Percentiles rank a stretch among this genome's conserved stretches.
phyloP scores from a whole-genome alignment of 164 flowering plant genomes.

The Sedum album region DNA sequence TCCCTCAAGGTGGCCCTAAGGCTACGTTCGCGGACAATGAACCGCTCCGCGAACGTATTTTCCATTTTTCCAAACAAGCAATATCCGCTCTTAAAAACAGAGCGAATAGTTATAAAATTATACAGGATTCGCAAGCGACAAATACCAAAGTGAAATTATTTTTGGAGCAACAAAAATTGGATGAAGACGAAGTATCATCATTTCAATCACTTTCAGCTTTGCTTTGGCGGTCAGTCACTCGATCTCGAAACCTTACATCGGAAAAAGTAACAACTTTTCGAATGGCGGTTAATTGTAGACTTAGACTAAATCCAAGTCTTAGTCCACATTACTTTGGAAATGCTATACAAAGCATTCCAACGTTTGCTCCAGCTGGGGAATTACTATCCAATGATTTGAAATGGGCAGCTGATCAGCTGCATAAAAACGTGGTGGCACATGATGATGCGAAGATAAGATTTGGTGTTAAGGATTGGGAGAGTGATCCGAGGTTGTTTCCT shows the following conservation, averaged over 20 bases:
- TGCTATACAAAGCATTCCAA: constrained; percentile 66
- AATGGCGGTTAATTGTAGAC: constrained; percentile 92
- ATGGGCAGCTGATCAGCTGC: constrained; percentile 43
- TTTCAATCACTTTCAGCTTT: constrained; percentile 75
- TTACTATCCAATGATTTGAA: constrained; percentile 28
- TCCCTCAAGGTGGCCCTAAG: constrained; percentile 56
- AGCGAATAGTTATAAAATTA: constrained; percentile 51
- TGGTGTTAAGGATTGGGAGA: constrained; percentile 45
- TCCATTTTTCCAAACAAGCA: constrained; percentile 56
- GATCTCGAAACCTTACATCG: constrained; percentile 45
- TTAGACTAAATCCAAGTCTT: constrained; percentile 54
- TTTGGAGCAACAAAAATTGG: no score
- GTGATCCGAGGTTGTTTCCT: constrained; percentile 42
- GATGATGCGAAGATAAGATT: constrained; percentile 37
- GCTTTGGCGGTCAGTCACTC: constrained; percentile 78
- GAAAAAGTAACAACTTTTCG: constrained; percentile 56
- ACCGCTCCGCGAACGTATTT: constrained; percentile 64
- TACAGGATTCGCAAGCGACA: no score
- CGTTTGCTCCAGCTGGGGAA: constrained; percentile 35
- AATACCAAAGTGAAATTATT: no score
- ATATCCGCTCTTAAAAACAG: constrained; percentile 44
- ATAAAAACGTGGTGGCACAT: constrained; percentile 41
- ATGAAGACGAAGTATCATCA: constrained; percentile 56
- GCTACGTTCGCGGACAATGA: constrained; percentile 47
- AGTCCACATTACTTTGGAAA: constrained; percentile 75